These are phyloP conservation scores for Boletus eberwhitei DNA, from an alignment of 768 basidiomycete species.

Conservation along the genomic window DNA sequence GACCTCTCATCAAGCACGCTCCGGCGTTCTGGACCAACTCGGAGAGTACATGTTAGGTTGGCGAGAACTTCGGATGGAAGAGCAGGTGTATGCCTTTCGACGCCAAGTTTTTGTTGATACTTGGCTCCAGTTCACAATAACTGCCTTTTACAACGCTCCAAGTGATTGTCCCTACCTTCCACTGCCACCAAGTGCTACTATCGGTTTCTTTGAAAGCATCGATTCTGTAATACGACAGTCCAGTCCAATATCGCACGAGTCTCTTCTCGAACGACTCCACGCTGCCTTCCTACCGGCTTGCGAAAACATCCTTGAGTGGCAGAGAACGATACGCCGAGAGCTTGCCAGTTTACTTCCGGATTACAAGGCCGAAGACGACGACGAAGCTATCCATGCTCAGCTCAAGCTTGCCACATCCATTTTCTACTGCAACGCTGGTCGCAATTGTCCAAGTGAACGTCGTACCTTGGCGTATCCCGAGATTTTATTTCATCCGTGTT, in stretches of 20 bases:
- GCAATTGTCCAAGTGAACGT: conserved; percentile 12
- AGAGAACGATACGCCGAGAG: conserved; percentile 23
- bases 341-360: conserved; percentile 27
- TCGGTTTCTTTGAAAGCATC: conserved; percentile 22
- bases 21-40: conserved; percentile 19
- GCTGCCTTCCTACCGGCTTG: conserved; percentile 14
- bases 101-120: conserved; percentile 25
- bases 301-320: conserved; percentile 25
- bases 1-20: conserved; percentile 15
- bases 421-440: conserved; percentile 20
- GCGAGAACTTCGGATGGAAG: conserved; percentile 31
- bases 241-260: conserved; percentile 1
- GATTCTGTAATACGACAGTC: conserved; percentile 27
- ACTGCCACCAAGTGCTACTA: conserved; percentile 25
- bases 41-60: conserved; percentile 27
- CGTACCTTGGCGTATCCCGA: conserved; percentile 23
- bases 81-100: conserved; percentile 26
- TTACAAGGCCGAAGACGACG: conserved; percentile 16
- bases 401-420: conserved; percentile 30
- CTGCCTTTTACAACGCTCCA: conserved; percentile 12
- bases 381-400: conserved; percentile 12
- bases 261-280: conserved; percentile 16
- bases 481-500: conserved; percentile 29
- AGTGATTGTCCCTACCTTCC: conserved; percentile 20
- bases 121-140: conserved; percentile 23